Conservation (phyloP, 2,329 filamentous ascomycete species). For the Botrytis aclada region DNA sequence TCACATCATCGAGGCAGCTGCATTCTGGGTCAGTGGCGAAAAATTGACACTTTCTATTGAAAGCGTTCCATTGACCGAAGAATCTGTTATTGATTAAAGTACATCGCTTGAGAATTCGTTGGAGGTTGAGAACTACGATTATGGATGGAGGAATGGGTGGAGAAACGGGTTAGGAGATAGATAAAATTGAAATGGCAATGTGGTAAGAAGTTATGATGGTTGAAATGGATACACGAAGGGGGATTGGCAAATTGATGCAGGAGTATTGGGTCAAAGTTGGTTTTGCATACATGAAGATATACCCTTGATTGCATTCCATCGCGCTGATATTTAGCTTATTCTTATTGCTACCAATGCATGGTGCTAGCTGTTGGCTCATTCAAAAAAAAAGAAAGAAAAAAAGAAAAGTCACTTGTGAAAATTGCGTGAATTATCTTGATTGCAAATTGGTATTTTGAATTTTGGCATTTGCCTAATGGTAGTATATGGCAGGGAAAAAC, state of each 20-base stretch:
- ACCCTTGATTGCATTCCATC: conserved; percentile 11
- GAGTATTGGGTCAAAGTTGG: conserved; percentile 10
- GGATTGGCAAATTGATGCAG: background rate
- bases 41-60: conserved; percentile 28
- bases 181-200: background rate
- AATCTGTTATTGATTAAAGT: background rate
- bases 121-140: background rate
- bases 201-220: background rate
- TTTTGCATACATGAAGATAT: conserved; percentile 11
- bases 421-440: background rate
- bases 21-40: conserved; percentile 57
- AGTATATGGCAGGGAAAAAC: background rate
- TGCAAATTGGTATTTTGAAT: background rate
- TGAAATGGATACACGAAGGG: background rate
- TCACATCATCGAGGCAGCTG: conserved; percentile 69
- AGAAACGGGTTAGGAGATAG: background rate
- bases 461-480: background rate
- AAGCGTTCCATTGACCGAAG: background rate
- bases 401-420: background rate
- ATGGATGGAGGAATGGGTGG: background rate
- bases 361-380: background rate
- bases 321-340: background rate
- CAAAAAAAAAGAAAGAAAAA: background rate
- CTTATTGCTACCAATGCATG: background rate
- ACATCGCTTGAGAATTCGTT: background rate